Evolutionary conservation across 2,329 filamentous ascomycete species (phyloP).

Genomic region (Stemphylium vesicarium): DNA sequence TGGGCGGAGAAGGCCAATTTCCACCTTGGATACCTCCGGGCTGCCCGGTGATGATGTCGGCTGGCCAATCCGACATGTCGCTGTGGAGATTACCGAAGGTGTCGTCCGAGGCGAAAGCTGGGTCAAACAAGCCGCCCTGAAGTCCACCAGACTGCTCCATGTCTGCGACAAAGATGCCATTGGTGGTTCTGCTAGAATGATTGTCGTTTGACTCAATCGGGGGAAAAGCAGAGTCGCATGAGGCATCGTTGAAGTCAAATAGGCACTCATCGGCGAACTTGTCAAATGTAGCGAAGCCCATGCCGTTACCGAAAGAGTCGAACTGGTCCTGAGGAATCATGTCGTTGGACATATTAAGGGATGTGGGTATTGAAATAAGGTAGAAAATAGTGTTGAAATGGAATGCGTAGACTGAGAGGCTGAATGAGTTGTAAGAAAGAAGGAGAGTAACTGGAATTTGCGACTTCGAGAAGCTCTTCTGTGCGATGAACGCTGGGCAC

Average conservation of each 20-base stretch:
- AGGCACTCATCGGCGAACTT: not conserved
- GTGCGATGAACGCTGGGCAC: conserved; percentile 1
- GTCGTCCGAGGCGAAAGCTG: not conserved
- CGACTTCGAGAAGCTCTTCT: not conserved
- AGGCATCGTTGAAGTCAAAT: not conserved
- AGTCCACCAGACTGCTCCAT: not conserved
- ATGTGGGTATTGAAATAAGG: not conserved
- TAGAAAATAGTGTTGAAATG: not conserved
- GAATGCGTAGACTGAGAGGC: not conserved
- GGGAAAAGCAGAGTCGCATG: not conserved
- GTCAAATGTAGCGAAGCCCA: not conserved
- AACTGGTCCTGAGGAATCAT: not conserved
- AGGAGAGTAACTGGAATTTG: not conserved
- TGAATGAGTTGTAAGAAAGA: not conserved
- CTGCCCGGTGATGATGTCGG: not conserved
- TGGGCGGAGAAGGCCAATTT: not conserved
- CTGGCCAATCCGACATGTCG: conserved; percentile 2
- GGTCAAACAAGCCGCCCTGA: not conserved
- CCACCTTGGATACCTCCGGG: not conserved
- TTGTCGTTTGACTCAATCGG: not conserved
- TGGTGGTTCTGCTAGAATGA: not conserved
- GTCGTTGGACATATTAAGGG: not conserved
- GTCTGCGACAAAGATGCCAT: not conserved
- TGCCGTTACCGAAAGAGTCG: not conserved
- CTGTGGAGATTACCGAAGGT: not conserved